Conservation (phyloP, 129 eudicot genomes). For the Artemisia argyi region DNA sequence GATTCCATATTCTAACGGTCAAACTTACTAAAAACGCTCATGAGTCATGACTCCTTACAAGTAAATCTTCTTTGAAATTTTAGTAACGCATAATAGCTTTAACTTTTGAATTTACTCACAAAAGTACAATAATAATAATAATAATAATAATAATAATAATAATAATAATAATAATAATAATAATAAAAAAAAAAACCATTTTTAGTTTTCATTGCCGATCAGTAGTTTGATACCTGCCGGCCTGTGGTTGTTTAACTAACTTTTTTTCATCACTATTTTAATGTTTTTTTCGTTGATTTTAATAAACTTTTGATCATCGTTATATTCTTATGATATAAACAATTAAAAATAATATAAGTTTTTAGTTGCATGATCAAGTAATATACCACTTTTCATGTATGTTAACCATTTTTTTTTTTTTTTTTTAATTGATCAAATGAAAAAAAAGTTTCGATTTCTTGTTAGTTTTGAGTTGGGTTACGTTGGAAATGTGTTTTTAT, state of each 20-base stretch:
- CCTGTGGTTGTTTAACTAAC: constrained; percentile 31
- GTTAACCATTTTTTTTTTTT: not conserved
- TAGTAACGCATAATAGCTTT: constrained; percentile 29
- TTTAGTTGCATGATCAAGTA: not conserved
- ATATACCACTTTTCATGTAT: not conserved
- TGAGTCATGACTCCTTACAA: constrained; percentile 32
- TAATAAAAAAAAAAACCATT: not conserved
- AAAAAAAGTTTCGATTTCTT: too few species aligned
- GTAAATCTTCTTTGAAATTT: constrained; percentile 15
- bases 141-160: too few species aligned
- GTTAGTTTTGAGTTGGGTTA: too few species aligned
- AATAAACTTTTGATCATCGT: not conserved
- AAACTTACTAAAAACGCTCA: constrained; percentile 40
- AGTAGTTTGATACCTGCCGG: constrained; percentile 35
- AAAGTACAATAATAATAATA: not conserved
- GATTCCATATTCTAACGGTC: constrained; percentile 34
- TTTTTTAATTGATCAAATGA: too few species aligned
- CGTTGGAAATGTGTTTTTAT: not conserved
- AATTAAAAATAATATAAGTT: not conserved
- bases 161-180: too few species aligned
- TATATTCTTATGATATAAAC: not conserved
- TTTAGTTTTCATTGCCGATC: constrained; percentile 27
- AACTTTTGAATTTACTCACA: constrained; percentile 19
- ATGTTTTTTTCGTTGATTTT: not conserved
- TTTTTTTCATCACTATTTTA: constrained; percentile 22